These are phyloP conservation scores for Collybiopsis luxurians DNA, from an alignment of 768 basidiomycete genomes.

Conservation along the genomic window DNA sequence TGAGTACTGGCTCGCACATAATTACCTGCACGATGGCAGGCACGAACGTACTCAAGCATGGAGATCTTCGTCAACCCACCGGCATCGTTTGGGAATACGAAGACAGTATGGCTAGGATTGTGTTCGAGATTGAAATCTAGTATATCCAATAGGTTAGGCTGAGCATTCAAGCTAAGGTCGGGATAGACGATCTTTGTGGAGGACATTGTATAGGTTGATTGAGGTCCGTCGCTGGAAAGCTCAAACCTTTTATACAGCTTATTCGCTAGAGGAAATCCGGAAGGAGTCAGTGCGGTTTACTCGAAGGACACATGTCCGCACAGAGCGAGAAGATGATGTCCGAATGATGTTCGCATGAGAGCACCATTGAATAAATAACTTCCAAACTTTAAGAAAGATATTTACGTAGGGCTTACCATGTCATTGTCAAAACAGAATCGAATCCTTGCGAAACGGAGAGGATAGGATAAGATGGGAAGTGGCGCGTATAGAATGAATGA, in stretches of 20 bases:
- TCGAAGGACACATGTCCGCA: too few species aligned
- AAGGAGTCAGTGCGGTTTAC: too few species aligned
- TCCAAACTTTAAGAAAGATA: too few species aligned
- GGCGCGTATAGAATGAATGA: not conserved
- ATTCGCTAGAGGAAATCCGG: too few species aligned
- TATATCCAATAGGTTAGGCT: slow-evolving; percentile 17
- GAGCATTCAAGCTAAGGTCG: slow-evolving; percentile 18
- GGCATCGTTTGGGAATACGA: slow-evolving; percentile 11
- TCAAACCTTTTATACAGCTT: too few species aligned
- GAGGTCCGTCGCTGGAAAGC: too few species aligned
- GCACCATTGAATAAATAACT: too few species aligned
- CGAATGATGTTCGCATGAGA: too few species aligned
- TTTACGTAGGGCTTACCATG: too few species aligned
- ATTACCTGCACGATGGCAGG: slow-evolving; percentile 21
- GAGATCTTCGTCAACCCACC: slow-evolving; percentile 11
- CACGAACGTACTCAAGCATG: slow-evolving; percentile 22
- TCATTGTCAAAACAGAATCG: too few species aligned
- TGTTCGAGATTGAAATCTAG: slow-evolving; percentile 19
- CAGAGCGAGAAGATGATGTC: too few species aligned
- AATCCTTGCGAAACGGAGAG: not conserved
- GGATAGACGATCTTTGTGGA: not conserved
- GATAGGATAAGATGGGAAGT: not conserved
- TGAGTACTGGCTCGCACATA: not conserved
- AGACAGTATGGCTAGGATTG: slow-evolving; percentile 13
- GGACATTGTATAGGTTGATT: not conserved